Conservation (phyloP, 2,329 filamentous ascomycete genomes). For the Phyllosticta citriasiana region DNA sequence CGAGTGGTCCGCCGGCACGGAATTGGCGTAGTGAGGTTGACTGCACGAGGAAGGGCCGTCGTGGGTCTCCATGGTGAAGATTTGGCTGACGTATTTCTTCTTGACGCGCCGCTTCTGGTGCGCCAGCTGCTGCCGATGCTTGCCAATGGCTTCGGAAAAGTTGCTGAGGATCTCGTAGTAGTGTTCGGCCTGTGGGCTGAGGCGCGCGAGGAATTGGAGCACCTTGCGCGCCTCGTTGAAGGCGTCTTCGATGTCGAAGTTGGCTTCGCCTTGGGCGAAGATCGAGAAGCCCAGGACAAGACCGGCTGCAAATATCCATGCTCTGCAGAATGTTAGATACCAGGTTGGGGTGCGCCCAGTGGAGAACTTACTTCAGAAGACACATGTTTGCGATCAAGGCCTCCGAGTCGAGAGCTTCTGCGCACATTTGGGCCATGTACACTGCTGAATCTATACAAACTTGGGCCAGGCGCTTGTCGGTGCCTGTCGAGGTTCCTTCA, state of each 20-base stretch:
- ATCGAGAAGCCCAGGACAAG: conserved; percentile 48
- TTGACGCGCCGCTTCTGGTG: conserved; percentile 7
- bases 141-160: conserved; percentile 16
- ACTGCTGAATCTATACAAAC: conserved; percentile 48
- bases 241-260: conserved; percentile 37
- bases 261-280: conserved; percentile 39
- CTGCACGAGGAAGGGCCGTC: not conserved
- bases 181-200: conserved; percentile 47
- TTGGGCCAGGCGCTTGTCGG: conserved; percentile 30
- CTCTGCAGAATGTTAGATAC: conserved; percentile 23
- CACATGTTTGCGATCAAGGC: conserved; percentile 47
- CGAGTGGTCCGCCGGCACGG: not conserved
- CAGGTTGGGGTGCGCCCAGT: not conserved
- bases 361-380: conserved; percentile 43
- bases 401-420: conserved; percentile 36
- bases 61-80: conserved; percentile 1
- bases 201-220: conserved; percentile 36
- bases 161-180: conserved; percentile 45
- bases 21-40: not conserved
- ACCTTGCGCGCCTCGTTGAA: conserved; percentile 44
- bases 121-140: conserved; percentile 13
- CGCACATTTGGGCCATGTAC: conserved; percentile 46
- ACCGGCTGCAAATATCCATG: conserved; percentile 47
- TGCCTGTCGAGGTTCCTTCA: conserved; percentile 17
- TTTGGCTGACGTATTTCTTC: conserved; percentile 1